Percentiles rank a stretch among this genome's conserved stretches.
phyloP scores from a whole-genome alignment of 352 stramenopile genomes.

The Pythium coloratum region DNA sequence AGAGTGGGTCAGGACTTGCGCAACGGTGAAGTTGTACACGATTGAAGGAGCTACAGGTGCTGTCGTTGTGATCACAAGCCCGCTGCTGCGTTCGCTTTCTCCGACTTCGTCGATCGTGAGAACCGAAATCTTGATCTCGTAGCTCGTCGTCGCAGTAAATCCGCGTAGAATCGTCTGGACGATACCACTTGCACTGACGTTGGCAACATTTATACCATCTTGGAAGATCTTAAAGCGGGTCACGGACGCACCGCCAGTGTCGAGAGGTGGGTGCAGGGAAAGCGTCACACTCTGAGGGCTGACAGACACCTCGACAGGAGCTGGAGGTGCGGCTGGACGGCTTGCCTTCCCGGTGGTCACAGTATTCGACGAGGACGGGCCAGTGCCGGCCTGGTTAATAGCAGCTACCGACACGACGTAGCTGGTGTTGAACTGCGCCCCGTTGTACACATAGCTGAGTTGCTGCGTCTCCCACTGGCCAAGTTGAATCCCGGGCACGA shows the following conservation, averaged over 20 bases:
- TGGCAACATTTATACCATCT: constrained; percentile 34
- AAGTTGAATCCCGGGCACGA: background rate
- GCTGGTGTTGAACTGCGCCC: constrained; percentile 22
- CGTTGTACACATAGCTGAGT: constrained; percentile 19
- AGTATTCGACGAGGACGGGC: background rate
- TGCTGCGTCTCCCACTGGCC: background rate
- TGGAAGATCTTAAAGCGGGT: constrained; percentile 41
- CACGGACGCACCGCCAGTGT: constrained; percentile 41
- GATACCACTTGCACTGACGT: constrained; percentile 20
- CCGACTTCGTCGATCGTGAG: constrained; percentile 30
- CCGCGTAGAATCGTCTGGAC: constrained; percentile 27
- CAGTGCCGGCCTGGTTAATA: constrained; percentile 32
- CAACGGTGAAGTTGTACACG: constrained; percentile 37
- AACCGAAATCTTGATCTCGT: constrained; percentile 36
- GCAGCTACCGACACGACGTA: constrained; percentile 36
- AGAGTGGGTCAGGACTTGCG: constrained; percentile 29
- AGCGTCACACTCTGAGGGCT: constrained; percentile 38
- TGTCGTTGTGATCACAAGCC: constrained; percentile 28
- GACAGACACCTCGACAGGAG: constrained; percentile 27
- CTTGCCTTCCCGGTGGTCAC: constrained; percentile 35
- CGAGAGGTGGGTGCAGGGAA: constrained; percentile 34
- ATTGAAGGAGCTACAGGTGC: constrained; percentile 37
- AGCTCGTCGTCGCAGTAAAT: constrained; percentile 34
- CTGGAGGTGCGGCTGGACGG: constrained; percentile 24
- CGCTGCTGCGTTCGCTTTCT: constrained; percentile 37